These are phyloP conservation scores for Apiotrichum brassicae DNA, from an alignment of 1,284 basidiomycete species.

Conservation along the genomic window DNA sequence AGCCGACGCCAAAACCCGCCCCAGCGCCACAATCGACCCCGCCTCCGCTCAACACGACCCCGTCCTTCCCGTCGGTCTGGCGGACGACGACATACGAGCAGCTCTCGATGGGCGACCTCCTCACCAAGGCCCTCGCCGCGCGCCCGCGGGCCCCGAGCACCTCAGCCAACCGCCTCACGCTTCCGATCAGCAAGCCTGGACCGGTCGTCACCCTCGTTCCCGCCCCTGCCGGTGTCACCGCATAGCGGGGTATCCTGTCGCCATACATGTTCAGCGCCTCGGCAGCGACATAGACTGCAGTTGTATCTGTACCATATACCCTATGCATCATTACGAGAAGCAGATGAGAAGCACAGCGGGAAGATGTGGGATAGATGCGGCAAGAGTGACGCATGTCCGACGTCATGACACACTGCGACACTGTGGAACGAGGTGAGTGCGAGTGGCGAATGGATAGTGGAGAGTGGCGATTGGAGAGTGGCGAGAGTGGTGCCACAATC, in stretches of 20 bases:
- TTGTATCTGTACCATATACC: too few species aligned
- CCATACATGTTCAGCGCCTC: background rate
- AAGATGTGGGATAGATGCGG: too few species aligned
- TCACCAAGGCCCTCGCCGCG: constrained; percentile 37
- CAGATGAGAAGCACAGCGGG: too few species aligned
- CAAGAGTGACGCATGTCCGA: too few species aligned
- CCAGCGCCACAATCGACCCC: background rate
- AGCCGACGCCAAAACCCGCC: background rate
- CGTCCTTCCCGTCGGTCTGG: constrained; percentile 16
- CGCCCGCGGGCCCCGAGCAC: constrained; percentile 15
- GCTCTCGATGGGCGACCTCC: constrained; percentile 29
- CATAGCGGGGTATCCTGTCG: background rate
- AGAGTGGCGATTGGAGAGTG: too few species aligned
- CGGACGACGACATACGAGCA: constrained; percentile 27
- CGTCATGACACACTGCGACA: too few species aligned
- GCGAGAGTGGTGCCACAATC: too few species aligned
- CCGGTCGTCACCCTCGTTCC: background rate
- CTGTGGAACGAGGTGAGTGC: too few species aligned
- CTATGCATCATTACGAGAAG: too few species aligned
- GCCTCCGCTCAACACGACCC: background rate
- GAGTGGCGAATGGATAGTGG: too few species aligned
- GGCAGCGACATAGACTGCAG: too few species aligned
- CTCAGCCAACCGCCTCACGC: background rate
- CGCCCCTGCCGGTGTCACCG: background rate
- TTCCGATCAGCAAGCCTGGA: constrained; percentile 1